Evolutionary conservation across 2,329 filamentous ascomycete genomes (phyloP), one percentile per base, ranked within the genome.

Genomic region (Fusarium annulatum): DNA sequence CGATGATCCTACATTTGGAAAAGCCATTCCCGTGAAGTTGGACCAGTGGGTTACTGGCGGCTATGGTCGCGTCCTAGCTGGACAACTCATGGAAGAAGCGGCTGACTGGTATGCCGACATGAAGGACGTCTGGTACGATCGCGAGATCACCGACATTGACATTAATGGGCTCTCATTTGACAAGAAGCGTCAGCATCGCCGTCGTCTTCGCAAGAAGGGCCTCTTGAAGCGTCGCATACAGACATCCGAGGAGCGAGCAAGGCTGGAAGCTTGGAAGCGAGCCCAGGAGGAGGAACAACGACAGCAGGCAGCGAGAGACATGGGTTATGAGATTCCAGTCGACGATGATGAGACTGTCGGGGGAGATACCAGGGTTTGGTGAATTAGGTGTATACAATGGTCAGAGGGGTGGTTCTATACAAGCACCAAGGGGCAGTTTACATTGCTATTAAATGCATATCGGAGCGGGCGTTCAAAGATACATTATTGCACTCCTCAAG

Each of bases 41-140:
- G 89, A 92, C 77, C 85, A 91, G 74, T 91, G 89, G 89, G 77
- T 84, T 14, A 88, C 87, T 1, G 86, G 87, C 21, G 89, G 89
- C 2, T 81, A 80, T 39, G 87, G 87, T 9, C 86, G 87, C 42
- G 75, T 71, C 3, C 48, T 85, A 7, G 79, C 81, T 19, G 78
- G 78, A n/a, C 78, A 80, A 48, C 71, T 83, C 4, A 74, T 77
- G 9, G 85, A 89, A 56, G 84, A 88, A 41, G 69, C 85, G 3
- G 80, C 81, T 11, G 89, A 90, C 73, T 77, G 82, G 69, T 55
- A 82, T 28, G 87, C 86, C 1, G 88, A 90, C 36, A 67, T 84
- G 10, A 79, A 82, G 53, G 88, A 90, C 74, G 80, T 81, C 65
- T 77, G 82, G 11, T 82, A 82, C 8, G 85, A 86, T 41, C 83